A percentile compares a stretch with the other conserved stretches of the same genome.
Evolutionary conservation across 2,329 filamentous ascomycete genomes (phyloP).

Genomic region (Simplicillium aogashimaense): DNA sequence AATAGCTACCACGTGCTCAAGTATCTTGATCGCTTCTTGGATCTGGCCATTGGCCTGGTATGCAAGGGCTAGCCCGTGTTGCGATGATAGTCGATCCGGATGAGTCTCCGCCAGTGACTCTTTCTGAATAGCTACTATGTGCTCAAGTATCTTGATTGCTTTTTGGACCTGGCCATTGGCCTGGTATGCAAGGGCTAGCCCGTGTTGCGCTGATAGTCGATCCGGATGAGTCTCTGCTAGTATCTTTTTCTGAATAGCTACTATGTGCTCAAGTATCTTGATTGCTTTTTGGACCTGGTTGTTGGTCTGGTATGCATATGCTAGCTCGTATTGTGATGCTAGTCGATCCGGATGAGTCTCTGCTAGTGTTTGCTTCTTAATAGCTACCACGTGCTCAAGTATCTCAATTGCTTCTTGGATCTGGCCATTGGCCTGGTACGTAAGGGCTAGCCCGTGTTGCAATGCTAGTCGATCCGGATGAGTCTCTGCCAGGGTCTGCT

Average conservation of each 20-base stretch:
- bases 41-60: constrained; percentile 12
- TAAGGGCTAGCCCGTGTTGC: too few species aligned
- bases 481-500: too few species aligned
- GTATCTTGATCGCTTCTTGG: constrained; percentile 9
- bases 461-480: too few species aligned
- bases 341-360: neutral
- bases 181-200: constrained; percentile 3
- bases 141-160: constrained; percentile 13
- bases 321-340: neutral
- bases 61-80: constrained; percentile 10
- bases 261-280: constrained; percentile 7
- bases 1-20: neutral
- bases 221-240: constrained; percentile 5
- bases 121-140: constrained; percentile 10
- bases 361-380: constrained; percentile 1
- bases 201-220: constrained; percentile 3
- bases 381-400: constrained; percentile 10
- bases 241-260: constrained; percentile 4
- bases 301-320: constrained; percentile 2
- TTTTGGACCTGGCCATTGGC: constrained; percentile 12
- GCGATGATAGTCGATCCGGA: constrained; percentile 10
- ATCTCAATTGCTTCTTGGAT: neutral
- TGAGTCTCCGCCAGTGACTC: constrained; percentile 10
- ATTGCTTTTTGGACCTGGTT: constrained; percentile 4
- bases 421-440: too few species aligned